These are phyloP conservation scores for Zancudomyces culisetae DNA, from an alignment of 371 early-diverging fungal genomes.

Conservation along the genomic window DNA sequence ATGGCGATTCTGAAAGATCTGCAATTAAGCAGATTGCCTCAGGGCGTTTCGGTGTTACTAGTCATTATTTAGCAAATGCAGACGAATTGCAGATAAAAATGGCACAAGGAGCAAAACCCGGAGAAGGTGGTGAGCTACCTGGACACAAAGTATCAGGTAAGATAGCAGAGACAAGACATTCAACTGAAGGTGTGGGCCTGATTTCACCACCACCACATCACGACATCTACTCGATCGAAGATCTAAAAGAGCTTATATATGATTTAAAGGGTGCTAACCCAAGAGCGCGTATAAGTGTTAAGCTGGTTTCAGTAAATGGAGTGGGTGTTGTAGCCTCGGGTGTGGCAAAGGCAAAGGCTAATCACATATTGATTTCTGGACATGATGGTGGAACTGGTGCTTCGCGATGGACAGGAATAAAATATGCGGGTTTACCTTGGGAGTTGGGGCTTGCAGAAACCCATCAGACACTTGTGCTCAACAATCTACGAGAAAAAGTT, in stretches of 20 bases:
- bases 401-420: conserved; percentile 92
- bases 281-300: conserved; percentile 77
- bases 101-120: conserved; percentile 97
- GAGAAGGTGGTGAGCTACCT: conserved; percentile 72
- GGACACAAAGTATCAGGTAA: conserved; percentile 77
- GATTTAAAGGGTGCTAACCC: conserved; percentile 89
- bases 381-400: conserved; percentile 98
- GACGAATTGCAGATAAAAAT: conserved; percentile 97
- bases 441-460: conserved; percentile 93
- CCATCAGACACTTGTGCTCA: conserved; percentile 87
- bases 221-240: conserved; percentile 94
- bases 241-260: conserved; percentile 91
- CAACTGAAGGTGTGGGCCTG: conserved; percentile 86
- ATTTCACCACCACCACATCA: conserved; percentile 95
- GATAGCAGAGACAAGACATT: conserved; percentile 84
- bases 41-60: conserved; percentile 92
- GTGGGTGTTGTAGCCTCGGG: conserved; percentile 92
- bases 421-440: conserved; percentile 94
- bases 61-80: conserved; percentile 75
- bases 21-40: conserved; percentile 96
- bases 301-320: conserved; percentile 90
- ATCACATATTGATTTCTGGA: conserved; percentile 86
- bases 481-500: conserved; percentile 85
- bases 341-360: conserved; percentile 91
- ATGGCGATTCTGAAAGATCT: conserved; percentile 67